Evolutionary conservation across 768 basidiomycete species (phyloP), one percentile per base, ranked within the genome.

Genomic region (Russula griseocarnosa): DNA sequence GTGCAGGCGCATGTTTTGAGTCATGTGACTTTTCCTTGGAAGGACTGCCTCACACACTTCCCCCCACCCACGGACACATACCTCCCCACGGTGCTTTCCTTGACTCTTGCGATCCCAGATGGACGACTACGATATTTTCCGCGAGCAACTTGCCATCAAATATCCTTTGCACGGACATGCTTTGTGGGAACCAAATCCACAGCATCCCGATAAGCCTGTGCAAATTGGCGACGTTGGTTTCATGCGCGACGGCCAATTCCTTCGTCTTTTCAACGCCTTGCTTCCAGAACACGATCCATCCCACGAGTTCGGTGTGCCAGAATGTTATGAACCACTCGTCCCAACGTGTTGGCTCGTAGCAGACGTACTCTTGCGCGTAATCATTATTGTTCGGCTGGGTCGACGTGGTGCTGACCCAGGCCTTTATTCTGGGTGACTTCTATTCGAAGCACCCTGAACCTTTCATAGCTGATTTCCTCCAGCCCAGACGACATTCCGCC

Each of bases 141-240:
- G 62, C 6, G 55, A 60, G 14, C 46, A 66, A 4, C 58, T 67
- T 4, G 44, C 44, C 13, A 38, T 42, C 1, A 55, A 20, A 32
- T 49, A 49, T 40, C 49, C 40, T 36, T 9, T 11, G 2, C 42
- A 61, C 36, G 65, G 65, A 10, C 24, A 58, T 32, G 62, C 68
- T 4, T 59, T 69, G 1, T 69, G 66, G 66, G 58, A 68, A 5
- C 69, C 69, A 11, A 54, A 49, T 50, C 61, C 66, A 5, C 18
- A 20, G 5, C 11, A 18, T 30, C 13, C 56, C n/a, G 3, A 40
- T 18, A 40, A 18, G 14, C 38, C 38, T 40, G 60, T 70, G 14
- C 49, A 63, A 28, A 58, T 69, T 16, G 69, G 69, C 34, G 66
- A 70, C 55, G 69, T 69, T 13, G 69, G 69, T 18, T 70, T 34